A percentile compares a stretch with the other conserved stretches of the same genome.
phyloP scores from a whole-genome alignment of 1,284 basidiomycete species.

The Cystobasidiaceae sp. region DNA sequence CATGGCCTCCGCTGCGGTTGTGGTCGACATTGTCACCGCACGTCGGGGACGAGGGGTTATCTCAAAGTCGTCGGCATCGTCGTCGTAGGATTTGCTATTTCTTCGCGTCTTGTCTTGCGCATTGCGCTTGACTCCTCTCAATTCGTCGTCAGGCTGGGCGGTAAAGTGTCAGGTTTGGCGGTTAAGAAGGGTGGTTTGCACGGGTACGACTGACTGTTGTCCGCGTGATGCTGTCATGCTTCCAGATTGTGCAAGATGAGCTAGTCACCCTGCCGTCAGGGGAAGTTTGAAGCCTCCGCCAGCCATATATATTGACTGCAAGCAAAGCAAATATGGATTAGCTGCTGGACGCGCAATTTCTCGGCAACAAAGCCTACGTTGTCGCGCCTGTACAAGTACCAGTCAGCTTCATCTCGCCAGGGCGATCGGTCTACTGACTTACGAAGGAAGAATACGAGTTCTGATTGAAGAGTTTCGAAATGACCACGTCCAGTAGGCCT shows the following conservation, averaged over 20 bases:
- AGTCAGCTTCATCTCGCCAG: background rate
- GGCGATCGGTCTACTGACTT: background rate
- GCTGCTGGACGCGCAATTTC: background rate
- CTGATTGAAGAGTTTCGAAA: slow-evolving; percentile 27
- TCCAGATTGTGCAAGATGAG: slow-evolving; percentile 14
- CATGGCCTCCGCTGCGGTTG: slow-evolving; percentile 15
- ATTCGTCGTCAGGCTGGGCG: slow-evolving; percentile 21
- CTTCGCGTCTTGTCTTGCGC: slow-evolving; percentile 17
- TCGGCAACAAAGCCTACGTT: background rate
- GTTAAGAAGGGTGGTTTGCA: too few relatives aligned
- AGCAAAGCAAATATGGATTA: background rate
- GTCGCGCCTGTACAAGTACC: background rate
- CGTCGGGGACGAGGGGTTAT: background rate
- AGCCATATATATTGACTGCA: slow-evolving; percentile 30
- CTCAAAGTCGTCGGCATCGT: background rate
- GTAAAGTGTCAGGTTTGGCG: background rate
- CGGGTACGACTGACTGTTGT: background rate
- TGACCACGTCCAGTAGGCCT: slow-evolving; percentile 6
- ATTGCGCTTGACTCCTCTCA: slow-evolving; percentile 24
- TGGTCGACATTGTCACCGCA: slow-evolving; percentile 4
- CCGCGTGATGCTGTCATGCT: slow-evolving; percentile 10
- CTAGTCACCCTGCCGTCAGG: slow-evolving; percentile 14
- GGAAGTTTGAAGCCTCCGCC: slow-evolving; percentile 11
- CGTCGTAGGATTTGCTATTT: background rate
- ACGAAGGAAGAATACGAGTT: slow-evolving; percentile 28